Evolutionary conservation across 305 asterid species (phyloP).

Genomic region (Andrographis paniculata): DNA sequence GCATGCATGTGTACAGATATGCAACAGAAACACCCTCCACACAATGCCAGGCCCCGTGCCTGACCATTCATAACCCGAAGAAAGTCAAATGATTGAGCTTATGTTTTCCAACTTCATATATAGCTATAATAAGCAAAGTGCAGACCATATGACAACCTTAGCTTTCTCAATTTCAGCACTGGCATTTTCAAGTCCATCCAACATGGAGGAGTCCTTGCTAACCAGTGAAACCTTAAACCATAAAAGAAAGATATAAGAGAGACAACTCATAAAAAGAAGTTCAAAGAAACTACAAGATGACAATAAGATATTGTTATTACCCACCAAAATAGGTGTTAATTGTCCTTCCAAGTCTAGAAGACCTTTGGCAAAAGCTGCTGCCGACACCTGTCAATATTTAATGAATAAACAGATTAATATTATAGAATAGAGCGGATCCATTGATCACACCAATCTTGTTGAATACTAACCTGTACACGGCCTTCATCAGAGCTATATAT

Average conservation of each 20-base stretch:
- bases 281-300: neutral
- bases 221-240: constrained; percentile 79
- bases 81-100: too few species aligned
- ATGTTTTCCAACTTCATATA: neutral
- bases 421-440: constrained; percentile 1
- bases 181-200: constrained; percentile 95
- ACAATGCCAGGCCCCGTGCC: neutral
- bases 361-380: constrained; percentile 98
- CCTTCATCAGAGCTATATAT: constrained; percentile 98
- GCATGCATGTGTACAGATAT: neutral
- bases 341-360: constrained; percentile 97
- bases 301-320: constrained; percentile 14
- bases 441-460: neutral
- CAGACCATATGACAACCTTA: constrained; percentile 44
- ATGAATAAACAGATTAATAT: constrained; percentile 14
- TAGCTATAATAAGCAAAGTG: constrained; percentile 4
- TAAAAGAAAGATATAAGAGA: constrained; percentile 8
- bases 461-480: constrained; percentile 72
- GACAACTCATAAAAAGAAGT: neutral
- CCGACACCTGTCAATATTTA: constrained; percentile 64
- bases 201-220: constrained; percentile 96
- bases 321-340: constrained; percentile 89
- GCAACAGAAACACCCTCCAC: too few species aligned
- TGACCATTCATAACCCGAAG: neutral
- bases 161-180: constrained; percentile 86